Percentiles rank a stretch among this genome's conserved stretches.
These are phyloP conservation scores for Fraxinus greggii DNA, from an alignment of 305 asterid genomes.

Conservation along the genomic window DNA sequence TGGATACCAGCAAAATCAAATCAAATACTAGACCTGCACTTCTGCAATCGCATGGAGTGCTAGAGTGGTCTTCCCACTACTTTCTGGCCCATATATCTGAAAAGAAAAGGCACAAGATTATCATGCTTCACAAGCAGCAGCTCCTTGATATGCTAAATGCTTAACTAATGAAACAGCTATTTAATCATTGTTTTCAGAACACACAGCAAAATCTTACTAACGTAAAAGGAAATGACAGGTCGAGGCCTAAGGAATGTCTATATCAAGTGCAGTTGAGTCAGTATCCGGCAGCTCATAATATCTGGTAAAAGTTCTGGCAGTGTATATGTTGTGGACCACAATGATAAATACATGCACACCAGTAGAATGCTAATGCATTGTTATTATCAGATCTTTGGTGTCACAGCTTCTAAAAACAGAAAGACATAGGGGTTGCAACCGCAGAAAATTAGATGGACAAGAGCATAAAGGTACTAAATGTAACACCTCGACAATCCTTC, in stretches of 20 bases:
- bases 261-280: neutral
- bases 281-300: neutral
- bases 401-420: constrained; percentile 1
- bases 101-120: constrained; percentile 17
- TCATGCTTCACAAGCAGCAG: constrained; percentile 21
- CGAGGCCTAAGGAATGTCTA: neutral
- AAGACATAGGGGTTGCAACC: neutral
- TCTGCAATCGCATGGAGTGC: constrained; percentile 99
- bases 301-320: neutral
- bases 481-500: constrained; percentile 94
- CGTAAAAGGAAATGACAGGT: neutral
- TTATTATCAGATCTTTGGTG: neutral
- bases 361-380: constrained; percentile 7
- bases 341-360: neutral
- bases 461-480: neutral
- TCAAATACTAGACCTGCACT: constrained; percentile 86
- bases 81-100: constrained; percentile 98
- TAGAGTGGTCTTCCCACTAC: constrained; percentile 97
- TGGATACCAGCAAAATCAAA: constrained; percentile 29
- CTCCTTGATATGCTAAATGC: neutral
- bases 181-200: constrained; percentile 1
- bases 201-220: neutral
- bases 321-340: neutral
- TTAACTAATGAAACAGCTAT: neutral
- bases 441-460: constrained; percentile 1